Evolutionary conservation across 176 grass and related monocot species (phyloP), one percentile per base, ranked within the genome.

Genomic region (Pharus latifolius): DNA sequence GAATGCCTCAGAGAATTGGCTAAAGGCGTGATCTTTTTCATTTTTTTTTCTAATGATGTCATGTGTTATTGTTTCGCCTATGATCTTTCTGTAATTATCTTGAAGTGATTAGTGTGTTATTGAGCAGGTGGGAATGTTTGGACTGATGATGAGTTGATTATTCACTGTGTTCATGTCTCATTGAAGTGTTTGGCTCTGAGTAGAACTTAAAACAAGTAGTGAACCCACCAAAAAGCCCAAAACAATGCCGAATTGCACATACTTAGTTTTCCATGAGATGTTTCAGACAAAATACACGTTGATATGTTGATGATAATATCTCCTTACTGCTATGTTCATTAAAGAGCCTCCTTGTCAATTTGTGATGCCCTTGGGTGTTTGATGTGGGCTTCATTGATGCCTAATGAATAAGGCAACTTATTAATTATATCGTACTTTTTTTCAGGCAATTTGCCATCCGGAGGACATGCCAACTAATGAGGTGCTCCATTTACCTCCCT

Each of bases 361-460:
- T 51, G 11, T 12, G 15, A 69, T 68, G 9, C 15, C 17, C 14
- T 46, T 56, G 51, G 4, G 17, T 2, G 10, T 29, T n/a, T 40
- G 4, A 13, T 18, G 15, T 31, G 0, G 10, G 20, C 57, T 34
- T 33, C 16, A 8, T n/a, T 43, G 43, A 47, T n/a, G n/a, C n/a
- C n/a, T n/a, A n/a, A n/a, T 49, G 7, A 16, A 12, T 11, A 33
- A 65, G 2, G 26, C 27, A 3, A 27, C 28, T 80, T 29, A 75
- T 5, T 27, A 4, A 11, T 80, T 35, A 3, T 76, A 17, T 38
- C 68, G n/a, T n/a, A n/a, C 54, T 44, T 40, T 50, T 80, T 82
- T 74, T 26, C 75, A 98, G 95, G 86, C 56, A 16, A 70, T 93
- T 83, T 87, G 70, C 45, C 49, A 85, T 63, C 37, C 27, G 25